Evolutionary conservation across 306 rosid genomes (phyloP), one percentile per base, ranked within the genome.

Genomic region (Dryas drummondii): DNA sequence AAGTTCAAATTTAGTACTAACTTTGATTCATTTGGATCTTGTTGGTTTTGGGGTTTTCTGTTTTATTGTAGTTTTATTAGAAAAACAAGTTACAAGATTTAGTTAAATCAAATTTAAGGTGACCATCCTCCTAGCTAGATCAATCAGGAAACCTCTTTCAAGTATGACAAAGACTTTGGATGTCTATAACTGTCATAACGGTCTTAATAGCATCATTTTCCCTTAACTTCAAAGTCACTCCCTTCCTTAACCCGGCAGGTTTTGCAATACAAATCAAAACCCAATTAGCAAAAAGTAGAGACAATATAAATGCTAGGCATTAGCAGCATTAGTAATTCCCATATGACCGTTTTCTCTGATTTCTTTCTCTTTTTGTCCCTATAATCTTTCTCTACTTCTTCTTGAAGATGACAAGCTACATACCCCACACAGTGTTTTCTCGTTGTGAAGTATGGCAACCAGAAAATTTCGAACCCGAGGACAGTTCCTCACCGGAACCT

Each of bases 391-490:
- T 42, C 9, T 58, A 6, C 15, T 72, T 72, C n/a, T 48, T 14
- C 52, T 15, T 5, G 9, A 42, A 72, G 15, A 72, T 72, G 76
- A 8, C 66, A 26, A 72, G 68, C 13, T 3, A 42, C 49, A 9
- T 3, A 15, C n/a, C 49, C 27, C 3, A 32, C 37, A 32, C 37
- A 32, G 37, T 32, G 37, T 16, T 42, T 40, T 10, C 50, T 2
- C 4, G 57, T 26, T 72, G 68, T 72, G 67, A 26, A 14, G 76
- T 72, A 58, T 56, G 66, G 76, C 66, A 56, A 69, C 27, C 42
- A 27, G 76, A 54, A 54, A 1, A 3, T 66, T 15, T 51, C 10
- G 15, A 50, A 51, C 42, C 45, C 0, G 26, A 37, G 15, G 22
- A 19, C 54, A 6, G 52, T 54, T 72, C 27, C n/a, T 27, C 76